Evolutionary conservation across 805 yeast genomes (phyloP), one percentile per base, ranked within the genome.

Genomic region (Candida ipomoeae): DNA sequence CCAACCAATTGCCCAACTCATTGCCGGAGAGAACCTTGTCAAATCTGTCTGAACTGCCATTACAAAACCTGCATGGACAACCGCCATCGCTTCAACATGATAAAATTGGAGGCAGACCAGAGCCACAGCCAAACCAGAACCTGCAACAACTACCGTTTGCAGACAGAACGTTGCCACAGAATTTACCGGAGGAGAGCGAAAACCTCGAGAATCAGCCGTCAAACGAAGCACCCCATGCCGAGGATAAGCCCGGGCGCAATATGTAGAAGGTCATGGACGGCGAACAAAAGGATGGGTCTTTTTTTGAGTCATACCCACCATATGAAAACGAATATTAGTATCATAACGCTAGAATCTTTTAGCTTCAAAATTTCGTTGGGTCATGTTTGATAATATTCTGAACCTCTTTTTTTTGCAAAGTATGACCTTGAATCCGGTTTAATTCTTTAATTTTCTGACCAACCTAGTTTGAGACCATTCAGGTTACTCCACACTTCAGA

Each of bases 311-410:
- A 31, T 56, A 50, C 48, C 26, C 52, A n/a, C 40, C 44, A 10
- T 56, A 52, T 48, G 58, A 49, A 29, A 50, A 44, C 31, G 50
- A 45, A 42, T 52, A 52, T 35, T 52, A 50, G 23, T 32, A 31
- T 15, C 15, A 14, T 7, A 15, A 31, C 32, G 26, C 6, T 5
- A 31, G 7, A 21, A 7, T 6, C 13, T 35, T 26, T 26, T 26
- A 8, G 29, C 29, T 26, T 26, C 29, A 26, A 26, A 26, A 26
- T 8, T 26, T 26, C 29, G 29, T 26, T 26, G 29, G 29, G 29
- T 26, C 29, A 26, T 11, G 8, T 26, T 5, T 26, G 29, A 26
- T 26, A 26, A 26, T 26, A 26, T 26, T 10, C 29, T 26, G 29
- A 26, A 26, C 29, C 29, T 26, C 13, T 26, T 26, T 26, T 10